Evolutionary conservation across 2,329 filamentous ascomycete genomes (phyloP).

Genomic region (Phyllosticta capitalensis): DNA sequence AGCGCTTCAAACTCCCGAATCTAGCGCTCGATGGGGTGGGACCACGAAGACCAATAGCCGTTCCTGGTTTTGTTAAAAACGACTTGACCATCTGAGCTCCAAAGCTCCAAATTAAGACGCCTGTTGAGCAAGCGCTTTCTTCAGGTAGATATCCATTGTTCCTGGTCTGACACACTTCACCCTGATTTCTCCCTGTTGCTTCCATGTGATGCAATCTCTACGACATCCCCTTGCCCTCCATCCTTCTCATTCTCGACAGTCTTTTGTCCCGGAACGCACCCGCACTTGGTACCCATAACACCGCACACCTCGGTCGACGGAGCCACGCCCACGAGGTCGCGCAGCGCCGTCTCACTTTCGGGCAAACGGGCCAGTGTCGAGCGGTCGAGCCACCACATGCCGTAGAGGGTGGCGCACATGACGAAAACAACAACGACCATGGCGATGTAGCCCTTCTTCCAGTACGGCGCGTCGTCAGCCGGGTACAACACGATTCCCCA

Average conservation of each 20-base stretch:
- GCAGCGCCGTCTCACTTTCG: not conserved
- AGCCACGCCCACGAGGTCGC: not conserved
- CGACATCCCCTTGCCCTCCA: not conserved
- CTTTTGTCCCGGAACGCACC: not conserved
- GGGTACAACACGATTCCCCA: slow-evolving; percentile 38
- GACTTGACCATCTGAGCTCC: no score
- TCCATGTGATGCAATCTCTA: not conserved
- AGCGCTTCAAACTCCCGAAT: no score
- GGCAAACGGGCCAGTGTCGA: not conserved
- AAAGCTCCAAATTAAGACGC: no score
- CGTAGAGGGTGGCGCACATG: not conserved
- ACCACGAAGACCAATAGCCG: no score
- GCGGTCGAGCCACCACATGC: not conserved
- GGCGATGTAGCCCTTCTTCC: slow-evolving; percentile 29
- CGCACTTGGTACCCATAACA: not conserved
- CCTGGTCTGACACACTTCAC: not conserved
- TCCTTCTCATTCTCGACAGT: not conserved
- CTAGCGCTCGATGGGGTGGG: no score
- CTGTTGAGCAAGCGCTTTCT: no score
- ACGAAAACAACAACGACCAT: slow-evolving; percentile 24
- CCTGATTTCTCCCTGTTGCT: not conserved
- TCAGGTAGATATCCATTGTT: no score
- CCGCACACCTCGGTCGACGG: not conserved
- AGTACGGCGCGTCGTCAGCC: slow-evolving; percentile 35
- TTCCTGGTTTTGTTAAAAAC: no score